These are phyloP conservation scores for Geosmithia flava DNA, from an alignment of 2,329 filamentous ascomycete species.

Conservation along the genomic window DNA sequence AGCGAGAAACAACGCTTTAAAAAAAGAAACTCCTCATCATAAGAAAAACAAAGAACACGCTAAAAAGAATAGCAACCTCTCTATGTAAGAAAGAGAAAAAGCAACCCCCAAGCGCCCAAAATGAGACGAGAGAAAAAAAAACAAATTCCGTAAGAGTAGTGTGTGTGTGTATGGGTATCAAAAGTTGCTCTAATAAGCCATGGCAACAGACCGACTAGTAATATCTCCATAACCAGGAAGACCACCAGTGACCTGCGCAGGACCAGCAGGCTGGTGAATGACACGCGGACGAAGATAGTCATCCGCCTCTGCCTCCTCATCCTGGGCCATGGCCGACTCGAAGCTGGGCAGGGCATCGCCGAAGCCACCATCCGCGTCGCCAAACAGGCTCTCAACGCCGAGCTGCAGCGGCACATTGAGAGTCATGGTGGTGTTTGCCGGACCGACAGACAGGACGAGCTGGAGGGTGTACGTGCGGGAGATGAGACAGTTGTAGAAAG, in stretches of 20 bases:
- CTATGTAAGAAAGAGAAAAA: neutral
- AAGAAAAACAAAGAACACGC: too few species aligned
- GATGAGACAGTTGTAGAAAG: conserved; percentile 45
- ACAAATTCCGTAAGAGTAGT: too few species aligned
- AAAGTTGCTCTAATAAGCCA: neutral
- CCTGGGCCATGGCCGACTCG: conserved; percentile 26
- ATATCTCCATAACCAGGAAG: neutral
- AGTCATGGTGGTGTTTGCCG: conserved; percentile 27
- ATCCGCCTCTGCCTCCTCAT: conserved; percentile 21
- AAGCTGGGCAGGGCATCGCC: conserved; percentile 32
- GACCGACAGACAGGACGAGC: conserved; percentile 28
- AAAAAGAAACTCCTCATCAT: too few species aligned
- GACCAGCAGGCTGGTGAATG: conserved; percentile 18
- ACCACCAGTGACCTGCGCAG: conserved; percentile 1
- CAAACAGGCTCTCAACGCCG: conserved; percentile 24
- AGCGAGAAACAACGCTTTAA: too few species aligned
- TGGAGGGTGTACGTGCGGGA: conserved; percentile 42
- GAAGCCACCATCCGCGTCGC: conserved; percentile 16
- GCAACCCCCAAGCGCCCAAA: neutral
- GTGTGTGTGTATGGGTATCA: too few species aligned
- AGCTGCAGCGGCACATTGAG: conserved; percentile 39
- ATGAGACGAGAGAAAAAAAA: neutral
- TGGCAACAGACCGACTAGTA: neutral
- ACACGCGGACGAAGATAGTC: conserved; percentile 27
- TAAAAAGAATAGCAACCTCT: too few species aligned